Conservation (phyloP, 2,329 filamentous ascomycete species). For the Pyrenophora graminea region DNA sequence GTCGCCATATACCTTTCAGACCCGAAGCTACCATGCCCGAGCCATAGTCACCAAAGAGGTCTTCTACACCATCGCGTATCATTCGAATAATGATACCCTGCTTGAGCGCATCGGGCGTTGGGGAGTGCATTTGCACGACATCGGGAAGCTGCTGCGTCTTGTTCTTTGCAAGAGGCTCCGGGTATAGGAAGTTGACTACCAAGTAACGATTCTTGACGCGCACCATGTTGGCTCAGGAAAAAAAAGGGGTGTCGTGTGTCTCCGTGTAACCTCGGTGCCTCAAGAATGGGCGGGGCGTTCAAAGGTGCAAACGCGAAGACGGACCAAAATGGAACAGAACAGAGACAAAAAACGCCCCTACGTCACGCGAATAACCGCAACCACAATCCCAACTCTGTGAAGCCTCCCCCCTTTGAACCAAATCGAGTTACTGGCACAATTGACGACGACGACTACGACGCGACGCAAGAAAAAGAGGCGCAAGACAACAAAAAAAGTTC, state of each 20-base stretch:
- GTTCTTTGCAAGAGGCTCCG: constrained; percentile 55
- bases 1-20: constrained; percentile 62
- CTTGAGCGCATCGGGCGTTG: constrained; percentile 73
- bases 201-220: constrained; percentile 95
- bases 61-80: constrained; percentile 54
- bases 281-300: background rate
- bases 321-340: too few relatives aligned
- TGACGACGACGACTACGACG: background rate
- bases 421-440: too few relatives aligned
- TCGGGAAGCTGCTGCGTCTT: constrained; percentile 53
- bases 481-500: background rate
- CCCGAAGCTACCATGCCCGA: constrained; percentile 72
- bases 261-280: too few relatives aligned
- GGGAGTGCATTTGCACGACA: constrained; percentile 75
- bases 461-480: constrained; percentile 2
- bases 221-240: constrained; percentile 66
- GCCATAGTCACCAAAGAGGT: constrained; percentile 76
- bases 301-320: too few relatives aligned
- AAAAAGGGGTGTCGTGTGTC: too few relatives aligned
- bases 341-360: background rate
- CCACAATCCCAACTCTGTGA: background rate
- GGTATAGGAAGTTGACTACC: constrained; percentile 91
- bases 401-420: background rate
- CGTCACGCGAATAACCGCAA: background rate
- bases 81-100: constrained; percentile 67